These are phyloP conservation scores for Debaryomyces sp. DNA, from an alignment of 1,139 yeast species.

Conservation along the genomic window DNA sequence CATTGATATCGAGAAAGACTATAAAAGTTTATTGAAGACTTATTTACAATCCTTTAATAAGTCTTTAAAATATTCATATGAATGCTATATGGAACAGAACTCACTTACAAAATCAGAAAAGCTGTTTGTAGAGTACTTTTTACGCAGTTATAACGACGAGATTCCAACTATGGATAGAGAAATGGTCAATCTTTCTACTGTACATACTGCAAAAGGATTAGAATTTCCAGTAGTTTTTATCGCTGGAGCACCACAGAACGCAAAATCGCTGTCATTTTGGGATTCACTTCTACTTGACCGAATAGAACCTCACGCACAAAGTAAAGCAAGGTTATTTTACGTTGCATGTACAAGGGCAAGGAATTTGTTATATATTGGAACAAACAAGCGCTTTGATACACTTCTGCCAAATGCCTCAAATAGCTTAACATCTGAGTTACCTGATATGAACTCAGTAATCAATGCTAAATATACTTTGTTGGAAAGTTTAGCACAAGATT, in stretches of 20 bases:
- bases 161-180: slow-evolving; percentile 28
- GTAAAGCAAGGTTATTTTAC: slow-evolving; percentile 44
- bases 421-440: slow-evolving; percentile 17
- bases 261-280: slow-evolving; percentile 21
- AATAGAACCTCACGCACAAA: slow-evolving; percentile 5
- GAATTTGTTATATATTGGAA: slow-evolving; percentile 46
- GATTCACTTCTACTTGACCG: slow-evolving; percentile 13
- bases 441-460: slow-evolving; percentile 10
- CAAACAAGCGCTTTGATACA: slow-evolving; percentile 12
- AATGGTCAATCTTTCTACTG: slow-evolving; percentile 56
- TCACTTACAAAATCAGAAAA: slow-evolving; percentile 15
- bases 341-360: slow-evolving; percentile 71
- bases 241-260: slow-evolving; percentile 32
- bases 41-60: slow-evolving; percentile 29
- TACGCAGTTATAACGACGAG: slow-evolving; percentile 52
- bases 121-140: slow-evolving; percentile 37
- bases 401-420: slow-evolving; percentile 11
- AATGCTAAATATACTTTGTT: slow-evolving; percentile 7
- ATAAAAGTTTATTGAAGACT: slow-evolving; percentile 16
- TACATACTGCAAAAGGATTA: slow-evolving; percentile 72
- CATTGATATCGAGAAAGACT: neutral
- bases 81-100: slow-evolving; percentile 15
- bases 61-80: slow-evolving; percentile 27
- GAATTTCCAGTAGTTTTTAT: slow-evolving; percentile 73
- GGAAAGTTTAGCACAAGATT: slow-evolving; percentile 10